Percentiles rank a stretch among this genome's conserved stretches.
Evolutionary conservation across 495 filamentous ascomycete species (phyloP).

Genomic region (Talaromyces proteolyticus): DNA sequence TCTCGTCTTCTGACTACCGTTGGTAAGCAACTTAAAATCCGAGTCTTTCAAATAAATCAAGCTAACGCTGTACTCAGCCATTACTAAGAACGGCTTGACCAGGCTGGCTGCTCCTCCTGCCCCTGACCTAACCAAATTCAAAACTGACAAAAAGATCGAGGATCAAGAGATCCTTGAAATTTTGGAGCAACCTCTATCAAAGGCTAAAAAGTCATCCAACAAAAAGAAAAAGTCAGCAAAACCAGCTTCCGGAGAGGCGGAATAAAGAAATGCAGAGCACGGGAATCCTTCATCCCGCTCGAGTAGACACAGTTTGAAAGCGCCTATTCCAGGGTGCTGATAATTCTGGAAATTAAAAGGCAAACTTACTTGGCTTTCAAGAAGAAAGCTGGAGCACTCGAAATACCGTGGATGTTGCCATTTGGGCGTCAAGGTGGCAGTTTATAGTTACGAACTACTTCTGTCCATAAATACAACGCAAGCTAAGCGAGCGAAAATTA

Average conservation of each 20-base stretch:
- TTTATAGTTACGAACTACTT: no score
- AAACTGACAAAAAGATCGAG: conserved; percentile 95
- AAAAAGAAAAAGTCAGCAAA: conserved; percentile 87
- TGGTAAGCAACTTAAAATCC: conserved; percentile 56
- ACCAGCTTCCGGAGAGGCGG: conserved; percentile 47
- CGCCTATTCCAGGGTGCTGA: no score
- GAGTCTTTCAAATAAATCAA: conserved; percentile 8
- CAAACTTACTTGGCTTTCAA: no score
- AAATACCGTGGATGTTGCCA: no score
- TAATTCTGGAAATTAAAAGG: no score
- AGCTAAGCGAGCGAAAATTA: no score
- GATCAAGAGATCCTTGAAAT: conserved; percentile 94
- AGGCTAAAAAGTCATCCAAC: conserved; percentile 73
- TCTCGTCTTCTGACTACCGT: conserved; percentile 83
- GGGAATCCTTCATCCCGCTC: conserved; percentile 9
- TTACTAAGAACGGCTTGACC: conserved; percentile 94
- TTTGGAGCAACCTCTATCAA: conserved; percentile 76
- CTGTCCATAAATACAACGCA: no score
- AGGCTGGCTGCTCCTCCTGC: conserved; percentile 71
- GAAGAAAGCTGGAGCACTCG: no score
- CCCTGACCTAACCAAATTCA: conserved; percentile 69
- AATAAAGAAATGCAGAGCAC: conserved; percentile 56
- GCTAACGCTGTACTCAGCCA: conserved; percentile 50
- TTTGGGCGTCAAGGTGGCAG: no score
- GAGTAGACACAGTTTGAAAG: no score